Evolutionary conservation across 1,284 basidiomycete genomes (phyloP).

Genomic region (Blastosporella zonata): DNA sequence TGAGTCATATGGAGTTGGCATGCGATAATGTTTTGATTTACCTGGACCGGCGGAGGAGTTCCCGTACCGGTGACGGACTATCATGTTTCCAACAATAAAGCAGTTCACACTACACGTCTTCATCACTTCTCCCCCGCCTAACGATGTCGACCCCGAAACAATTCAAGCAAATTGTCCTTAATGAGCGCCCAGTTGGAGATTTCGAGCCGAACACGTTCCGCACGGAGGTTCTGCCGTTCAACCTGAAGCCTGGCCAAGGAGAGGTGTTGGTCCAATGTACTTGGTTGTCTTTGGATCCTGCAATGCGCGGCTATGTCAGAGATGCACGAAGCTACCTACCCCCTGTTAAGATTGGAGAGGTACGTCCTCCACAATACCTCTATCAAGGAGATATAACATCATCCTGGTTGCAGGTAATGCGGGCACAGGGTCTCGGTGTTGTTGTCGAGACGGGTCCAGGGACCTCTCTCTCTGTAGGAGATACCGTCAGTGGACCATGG

Average conservation of each 20-base stretch:
- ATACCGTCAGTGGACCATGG: slow-evolving; percentile 56
- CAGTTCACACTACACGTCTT: not conserved
- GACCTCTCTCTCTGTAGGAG: slow-evolving; percentile 58
- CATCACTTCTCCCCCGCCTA: not conserved
- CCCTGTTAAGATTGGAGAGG: slow-evolving; percentile 79
- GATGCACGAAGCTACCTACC: slow-evolving; percentile 67
- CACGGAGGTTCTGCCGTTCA: slow-evolving; percentile 49
- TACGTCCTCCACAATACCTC: slow-evolving; percentile 23
- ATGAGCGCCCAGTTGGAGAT: slow-evolving; percentile 64
- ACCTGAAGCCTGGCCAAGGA: slow-evolving; percentile 51
- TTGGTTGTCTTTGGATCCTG: slow-evolving; percentile 79
- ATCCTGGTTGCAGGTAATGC: slow-evolving; percentile 55
- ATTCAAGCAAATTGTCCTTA: slow-evolving; percentile 72
- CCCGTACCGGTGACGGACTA: not conserved
- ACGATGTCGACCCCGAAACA: slow-evolving; percentile 25
- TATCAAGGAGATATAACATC: slow-evolving; percentile 1
- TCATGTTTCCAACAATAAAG: not conserved
- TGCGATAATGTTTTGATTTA: no score
- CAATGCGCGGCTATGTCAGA: slow-evolving; percentile 82
- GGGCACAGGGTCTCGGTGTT: slow-evolving; percentile 66
- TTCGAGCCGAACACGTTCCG: slow-evolving; percentile 74
- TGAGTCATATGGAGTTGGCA: no score
- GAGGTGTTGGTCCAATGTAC: slow-evolving; percentile 73
- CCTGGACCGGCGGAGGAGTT: not conserved
- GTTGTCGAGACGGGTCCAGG: slow-evolving; percentile 59